Base-by-base conservation (phyloP, 257 asterid species). In the Hygrophila difformis region DNA sequence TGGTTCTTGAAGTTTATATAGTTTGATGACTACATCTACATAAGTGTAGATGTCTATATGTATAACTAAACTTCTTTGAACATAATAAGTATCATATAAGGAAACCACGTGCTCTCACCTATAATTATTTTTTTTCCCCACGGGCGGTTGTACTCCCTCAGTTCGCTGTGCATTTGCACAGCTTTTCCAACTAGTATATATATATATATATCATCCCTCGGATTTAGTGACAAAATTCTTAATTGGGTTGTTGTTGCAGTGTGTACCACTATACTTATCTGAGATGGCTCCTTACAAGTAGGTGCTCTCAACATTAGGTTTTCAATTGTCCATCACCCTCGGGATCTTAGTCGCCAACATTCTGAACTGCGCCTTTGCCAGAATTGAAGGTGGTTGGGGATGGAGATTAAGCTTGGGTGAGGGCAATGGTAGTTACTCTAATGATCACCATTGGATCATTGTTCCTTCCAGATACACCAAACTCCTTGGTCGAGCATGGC, bases 401-500 rank as follows among this genome's bases (percentile, higher is more conserved):
- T 88, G 97, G 97, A 61, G 95, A 11, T 35, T 88, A 12, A 76
- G 93, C 39, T 52, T 88, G 33, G 94, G 84, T 1, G 86, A n/a
- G 89, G 11, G 97, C 95, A 0, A 66, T 73, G 71, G 92, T 78
- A 1, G 94, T 94, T 0, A 95, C 95, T 18, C 53, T 84, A 1
- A 73, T 84, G 67, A 87, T 87, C 62, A 58, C 92, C 8, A 1
- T 78, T 8, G 97, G 95, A 6, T 74, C 95, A 1, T 3, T 88
- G 1, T 15, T 84, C 69, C 81, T 88, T 12, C 95, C 97, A 0
- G 97, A 88, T 49, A 84, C 95, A 0, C 97, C 95, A 14, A 87
- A 80, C 69, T 87, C 97, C 3, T 34, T 84, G 80, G 74, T 87
- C 34, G 95, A 87, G 60, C 76, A 92, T 1, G 94, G 86, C 16